Conservation (phyloP, 2,329 filamentous ascomycete genomes). For the Colletotrichum simmondsii region DNA sequence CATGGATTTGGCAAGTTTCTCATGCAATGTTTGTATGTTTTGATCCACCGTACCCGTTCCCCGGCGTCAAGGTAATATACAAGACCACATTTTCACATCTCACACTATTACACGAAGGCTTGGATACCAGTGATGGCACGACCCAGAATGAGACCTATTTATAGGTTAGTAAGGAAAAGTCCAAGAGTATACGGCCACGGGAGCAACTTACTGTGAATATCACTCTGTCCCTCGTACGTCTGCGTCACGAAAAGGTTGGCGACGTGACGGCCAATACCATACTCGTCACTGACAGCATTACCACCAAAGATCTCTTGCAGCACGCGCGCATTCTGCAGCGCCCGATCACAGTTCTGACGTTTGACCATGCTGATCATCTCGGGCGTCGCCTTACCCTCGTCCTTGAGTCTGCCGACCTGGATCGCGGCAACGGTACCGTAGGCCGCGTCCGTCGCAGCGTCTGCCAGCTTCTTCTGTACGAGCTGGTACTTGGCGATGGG, state of each 20-base stretch:
- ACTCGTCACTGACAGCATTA: slow-evolving; percentile 98
- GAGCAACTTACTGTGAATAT: slow-evolving; percentile 85
- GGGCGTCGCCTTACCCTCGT: slow-evolving; percentile 85
- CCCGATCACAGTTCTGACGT: slow-evolving; percentile 95
- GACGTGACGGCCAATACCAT: slow-evolving; percentile 93
- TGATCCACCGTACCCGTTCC: neutral
- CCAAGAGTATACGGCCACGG: neutral
- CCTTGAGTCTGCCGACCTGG: slow-evolving; percentile 93
- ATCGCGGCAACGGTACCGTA: slow-evolving; percentile 91
- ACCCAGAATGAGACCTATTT: slow-evolving; percentile 73
- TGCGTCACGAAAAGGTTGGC: slow-evolving; percentile 97
- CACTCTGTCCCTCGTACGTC: slow-evolving; percentile 98
- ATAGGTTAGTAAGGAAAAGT: neutral
- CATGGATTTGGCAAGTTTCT: neutral
- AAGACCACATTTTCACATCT: neutral
- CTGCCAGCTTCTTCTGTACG: slow-evolving; percentile 96
- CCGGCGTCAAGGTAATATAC: neutral
- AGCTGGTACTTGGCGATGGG: slow-evolving; percentile 96
- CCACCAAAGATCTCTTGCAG: slow-evolving; percentile 97
- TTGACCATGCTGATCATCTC: slow-evolving; percentile 99
- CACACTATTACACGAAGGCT: slow-evolving; percentile 72
- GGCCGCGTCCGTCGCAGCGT: slow-evolving; percentile 89
- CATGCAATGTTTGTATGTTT: neutral
- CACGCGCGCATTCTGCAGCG: slow-evolving; percentile 80
- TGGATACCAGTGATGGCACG: slow-evolving; percentile 80